Evolutionary conservation across 768 basidiomycete species (phyloP), one percentile per base, ranked within the genome.

Genomic region (Favolaschia claudopus): DNA sequence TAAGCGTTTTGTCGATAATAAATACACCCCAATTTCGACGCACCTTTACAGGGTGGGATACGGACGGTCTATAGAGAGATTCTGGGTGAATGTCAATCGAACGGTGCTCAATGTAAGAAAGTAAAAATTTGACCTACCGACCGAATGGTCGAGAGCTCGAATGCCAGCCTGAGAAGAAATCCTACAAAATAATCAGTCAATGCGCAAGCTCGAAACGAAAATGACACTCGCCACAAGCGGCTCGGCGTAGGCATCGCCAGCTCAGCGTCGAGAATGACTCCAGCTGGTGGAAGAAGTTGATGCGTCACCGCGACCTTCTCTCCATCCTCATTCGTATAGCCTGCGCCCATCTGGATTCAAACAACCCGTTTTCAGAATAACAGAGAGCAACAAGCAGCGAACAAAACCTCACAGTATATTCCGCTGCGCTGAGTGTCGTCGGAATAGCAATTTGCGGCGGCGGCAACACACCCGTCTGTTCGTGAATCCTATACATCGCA

Each of bases 141-240:
- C 85, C 24, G 89, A 85, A 70, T 93, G 92, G 70, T 94, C 92
- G 17, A 93, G 75, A 2, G 92, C 85, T 42, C 91, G 85, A 52
- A 94, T 80, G 8, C 91, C 92, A 9, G n/a, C n/a, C n/a, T n/a
- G n/a, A n/a, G 90, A 89, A 17, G 91, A 92, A 34, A 93, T 71
- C 89, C 89, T 90, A 54, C 58, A 68, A 17, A 13, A n/a, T 8
- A 22, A 49, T 60, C 42, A 36, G 55, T 39, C 38, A 55, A 60
- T 37, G 37, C 55, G 46, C 51, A 58, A 47, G 46, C 2, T 55
- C n/a, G n/a, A n/a, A n/a, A n/a, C 48, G 22, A n/a, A 52, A 43
- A 52, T 58, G 63, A 47, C 55, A 61, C 74, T 25, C 65, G 90
- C 92, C 91, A 93, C 38, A 93, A 80, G 43, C 85, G 80, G 58